Base-by-base conservation (phyloP, 768 basidiomycete species). In the Termitomyces bulborhizus region DNA sequence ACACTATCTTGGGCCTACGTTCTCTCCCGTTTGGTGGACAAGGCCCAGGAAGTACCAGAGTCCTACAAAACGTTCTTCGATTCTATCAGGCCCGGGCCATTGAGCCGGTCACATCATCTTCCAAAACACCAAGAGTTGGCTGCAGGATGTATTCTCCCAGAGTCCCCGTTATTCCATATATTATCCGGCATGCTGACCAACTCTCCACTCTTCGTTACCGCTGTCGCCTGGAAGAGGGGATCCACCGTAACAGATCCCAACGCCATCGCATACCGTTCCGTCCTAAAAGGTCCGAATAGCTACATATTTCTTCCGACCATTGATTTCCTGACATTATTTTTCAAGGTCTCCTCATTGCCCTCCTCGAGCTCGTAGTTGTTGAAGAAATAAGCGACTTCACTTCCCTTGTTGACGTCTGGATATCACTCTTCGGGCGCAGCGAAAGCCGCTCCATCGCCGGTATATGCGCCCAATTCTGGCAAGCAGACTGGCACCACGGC, bases 1-100 rank as follows among this genome's bases (percentile, higher is more conserved):
- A 87, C 89, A 61, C 73, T 94, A 6, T 85, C 85, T 0, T 98
- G 95, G 95, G 78, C 93, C 0, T 91, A 85, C 63, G 81, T 94
- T 1, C 78, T 96, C 3, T 85, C 85, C 11, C 78, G 84, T 32
- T 65, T 90, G n/a, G 66, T 74, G 18, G 65, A 72, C 12, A 73
- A 76, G 50, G 80, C 76, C 1, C 74, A 78, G 59, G 77, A 81
- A 56, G 67, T 85, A 34, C 83, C 85, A 18, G 67, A 75, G 15
- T 64, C 78, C 13, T 88, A 84, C 67, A 73, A 71, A 29, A 56
- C 71, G 3, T 83, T 90, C 67, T 76, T 86, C 65, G 75, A 82
- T 34, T 70, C 73, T 39, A 71, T 84, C 45, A 68, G 80, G 42
- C 72, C 79, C 21, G 68, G 74, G 41, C 55, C 67, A 15, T 32